phyloP scores from a whole-genome alignment of 805 yeast species.

The Ogataea salicorniae region DNA sequence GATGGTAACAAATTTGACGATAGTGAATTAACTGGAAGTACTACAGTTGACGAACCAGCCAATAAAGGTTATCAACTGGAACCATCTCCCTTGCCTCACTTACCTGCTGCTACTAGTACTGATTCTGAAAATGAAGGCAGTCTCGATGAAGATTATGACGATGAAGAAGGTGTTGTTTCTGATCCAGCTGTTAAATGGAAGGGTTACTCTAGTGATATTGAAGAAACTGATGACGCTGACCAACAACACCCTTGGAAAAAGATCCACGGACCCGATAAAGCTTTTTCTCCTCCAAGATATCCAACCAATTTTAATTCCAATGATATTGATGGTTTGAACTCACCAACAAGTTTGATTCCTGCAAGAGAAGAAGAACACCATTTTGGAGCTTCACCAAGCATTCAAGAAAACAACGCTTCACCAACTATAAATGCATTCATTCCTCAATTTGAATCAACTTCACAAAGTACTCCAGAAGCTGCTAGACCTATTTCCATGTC shows the following conservation, averaged over 20 bases:
- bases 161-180: too few species aligned
- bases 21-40: background rate
- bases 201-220: too few species aligned
- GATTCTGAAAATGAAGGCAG: background rate
- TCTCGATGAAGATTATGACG: background rate
- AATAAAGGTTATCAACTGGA: too few species aligned
- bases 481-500: constrained; percentile 41
- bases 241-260: too few species aligned
- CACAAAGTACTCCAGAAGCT: background rate
- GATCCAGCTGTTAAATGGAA: too few species aligned
- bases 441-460: constrained; percentile 5
- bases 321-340: background rate
- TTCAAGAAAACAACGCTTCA: background rate
- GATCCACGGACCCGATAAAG: too few species aligned
- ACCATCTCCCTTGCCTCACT: background rate
- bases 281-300: too few species aligned
- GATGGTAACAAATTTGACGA: background rate
- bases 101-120: background rate
- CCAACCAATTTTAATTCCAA: too few species aligned
- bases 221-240: too few species aligned
- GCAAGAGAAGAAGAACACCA: background rate
- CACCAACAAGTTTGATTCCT: background rate
- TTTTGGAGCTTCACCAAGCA: background rate
- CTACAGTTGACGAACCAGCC: too few species aligned
- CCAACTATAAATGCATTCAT: constrained; percentile 1